Evolutionary conservation across 306 rosid species (phyloP), one percentile per base, ranked within the genome.

Genomic region (Dryas octopetala): DNA sequence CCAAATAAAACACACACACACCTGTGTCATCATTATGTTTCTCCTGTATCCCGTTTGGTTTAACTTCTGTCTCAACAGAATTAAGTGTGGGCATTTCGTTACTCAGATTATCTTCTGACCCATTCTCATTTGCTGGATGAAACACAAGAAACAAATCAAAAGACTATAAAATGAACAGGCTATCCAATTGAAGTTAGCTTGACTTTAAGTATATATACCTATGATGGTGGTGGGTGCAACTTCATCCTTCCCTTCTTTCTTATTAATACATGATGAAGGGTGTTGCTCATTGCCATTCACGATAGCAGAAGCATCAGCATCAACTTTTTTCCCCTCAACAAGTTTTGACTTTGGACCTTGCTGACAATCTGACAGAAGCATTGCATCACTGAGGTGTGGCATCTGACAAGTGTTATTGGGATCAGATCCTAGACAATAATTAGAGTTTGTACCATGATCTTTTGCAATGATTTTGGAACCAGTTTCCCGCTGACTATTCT

Each of bases 131-230:
- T 48, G 82, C 97, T 90, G 86, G 60, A 81, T 76, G 63, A 78
- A 68, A 75, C 32, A 70, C 23, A 70, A 60, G 41, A 40, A 15
- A 23, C 5, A 70, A 47, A 19, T 64, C 16, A 64, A 48, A 32
- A 61, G 13, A 10, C 53, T 13, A 32, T 14, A 71, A 54, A 41
- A 49, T 55, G 57, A 63, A 9, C 6, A 49, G 28, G 54, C 71
- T 0, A 50, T 70, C 38, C 5, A 72, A 61, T 23, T 80, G 75
- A 83, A 70, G 49, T 57, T 52, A 83, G 69, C 67, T 76, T 62
- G 71, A 53, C 51, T 17, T 68, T 63, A 82, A 59, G 63, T 81
- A 53, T 93, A 91, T 80, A 53, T 93, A 91, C 98, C 91, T 51
- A 53, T 78, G 74, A 47, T 73, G 64, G 75, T 71, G 72, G 60